Evolutionary conservation across 2,329 filamentous ascomycete species (phyloP).

Genomic region (Aspergillus ochraceoroseus): DNA sequence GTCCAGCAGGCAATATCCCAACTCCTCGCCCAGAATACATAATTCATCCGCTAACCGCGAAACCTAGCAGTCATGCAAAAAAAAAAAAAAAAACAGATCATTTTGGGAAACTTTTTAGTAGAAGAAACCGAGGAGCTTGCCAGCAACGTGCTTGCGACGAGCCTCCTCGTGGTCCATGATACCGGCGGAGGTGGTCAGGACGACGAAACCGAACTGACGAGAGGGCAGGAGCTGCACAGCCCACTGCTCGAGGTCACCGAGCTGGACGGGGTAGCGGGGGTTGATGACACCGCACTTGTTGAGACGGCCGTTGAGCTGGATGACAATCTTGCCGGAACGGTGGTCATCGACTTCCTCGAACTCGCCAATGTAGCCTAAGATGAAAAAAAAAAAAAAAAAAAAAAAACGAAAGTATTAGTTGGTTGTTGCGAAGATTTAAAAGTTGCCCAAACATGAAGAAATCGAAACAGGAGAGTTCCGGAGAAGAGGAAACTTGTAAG

Average conservation of each 20-base stretch:
- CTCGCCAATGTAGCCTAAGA: conserved; percentile 98
- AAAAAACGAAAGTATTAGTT: conserved; percentile 48
- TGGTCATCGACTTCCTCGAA: conserved; percentile 99
- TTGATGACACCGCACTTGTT: conserved; percentile 99
- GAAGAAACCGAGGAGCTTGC: conserved; percentile 99
- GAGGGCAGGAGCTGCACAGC: conserved; percentile 97
- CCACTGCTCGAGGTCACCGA: conserved; percentile 98
- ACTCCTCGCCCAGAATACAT: conserved; percentile 17
- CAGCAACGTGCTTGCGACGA: conserved; percentile 95
- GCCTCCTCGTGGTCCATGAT: conserved; percentile 99
- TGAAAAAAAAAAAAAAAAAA: too few species aligned
- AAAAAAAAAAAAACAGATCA: conserved; percentile 24
- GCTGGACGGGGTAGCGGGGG: conserved; percentile 98
- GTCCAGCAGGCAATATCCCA: conserved; percentile 12
- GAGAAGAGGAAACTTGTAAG: conserved; percentile 78
- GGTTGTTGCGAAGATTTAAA: conserved; percentile 91
- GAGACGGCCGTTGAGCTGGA: conserved; percentile 97
- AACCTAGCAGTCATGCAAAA: conserved; percentile 5
- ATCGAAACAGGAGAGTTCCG: conserved; percentile 48
- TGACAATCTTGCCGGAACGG: conserved; percentile 99
- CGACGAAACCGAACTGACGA: conserved; percentile 99
- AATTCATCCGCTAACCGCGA: not conserved
- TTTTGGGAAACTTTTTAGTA: conserved; percentile 58
- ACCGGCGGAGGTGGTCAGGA: conserved; percentile 97
- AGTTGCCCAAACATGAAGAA: conserved; percentile 67